Conservation (phyloP, 140 eudicot species). For the Anethum foeniculum region DNA sequence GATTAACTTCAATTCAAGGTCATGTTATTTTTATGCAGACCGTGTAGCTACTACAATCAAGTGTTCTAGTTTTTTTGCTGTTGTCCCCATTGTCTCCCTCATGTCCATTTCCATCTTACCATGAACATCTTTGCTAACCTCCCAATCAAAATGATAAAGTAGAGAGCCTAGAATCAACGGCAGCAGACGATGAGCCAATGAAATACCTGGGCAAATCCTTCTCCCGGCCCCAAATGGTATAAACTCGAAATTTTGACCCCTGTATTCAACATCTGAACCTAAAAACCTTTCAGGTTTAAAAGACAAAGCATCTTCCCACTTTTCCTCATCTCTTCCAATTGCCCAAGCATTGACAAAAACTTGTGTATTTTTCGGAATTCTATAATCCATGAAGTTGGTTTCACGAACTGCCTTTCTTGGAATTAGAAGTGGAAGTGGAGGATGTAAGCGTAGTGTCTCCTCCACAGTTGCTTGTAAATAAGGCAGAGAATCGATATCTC, state of each 20-base stretch:
- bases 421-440: slow-evolving; percentile 10
- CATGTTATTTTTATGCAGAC: neutral
- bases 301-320: slow-evolving; percentile 12
- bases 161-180: slow-evolving; percentile 13
- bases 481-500: neutral
- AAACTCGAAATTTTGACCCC: slow-evolving; percentile 2
- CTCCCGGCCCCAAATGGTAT: slow-evolving; percentile 19
- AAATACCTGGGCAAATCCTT: slow-evolving; percentile 17
- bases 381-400: slow-evolving; percentile 2
- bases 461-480: slow-evolving; percentile 8
- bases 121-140: neutral
- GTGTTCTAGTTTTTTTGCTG: neutral
- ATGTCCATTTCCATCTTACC: neutral
- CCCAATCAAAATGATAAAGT: slow-evolving; percentile 8
- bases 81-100: neutral
- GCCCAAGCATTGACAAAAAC: slow-evolving; percentile 12
- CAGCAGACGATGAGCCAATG: slow-evolving; percentile 7
- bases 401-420: neutral
- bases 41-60: neutral
- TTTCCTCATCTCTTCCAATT: slow-evolving; percentile 11
- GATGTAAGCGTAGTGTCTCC: slow-evolving; percentile 12
- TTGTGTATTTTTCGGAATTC: slow-evolving; percentile 7
- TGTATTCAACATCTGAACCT: neutral
- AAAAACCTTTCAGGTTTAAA: neutral
- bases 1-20: neutral